A percentile compares a stretch with the other conserved stretches of the same genome.
Conservation (phyloP, 495 filamentous ascomycete genomes). For the Aspergillus indologenus region DNA sequence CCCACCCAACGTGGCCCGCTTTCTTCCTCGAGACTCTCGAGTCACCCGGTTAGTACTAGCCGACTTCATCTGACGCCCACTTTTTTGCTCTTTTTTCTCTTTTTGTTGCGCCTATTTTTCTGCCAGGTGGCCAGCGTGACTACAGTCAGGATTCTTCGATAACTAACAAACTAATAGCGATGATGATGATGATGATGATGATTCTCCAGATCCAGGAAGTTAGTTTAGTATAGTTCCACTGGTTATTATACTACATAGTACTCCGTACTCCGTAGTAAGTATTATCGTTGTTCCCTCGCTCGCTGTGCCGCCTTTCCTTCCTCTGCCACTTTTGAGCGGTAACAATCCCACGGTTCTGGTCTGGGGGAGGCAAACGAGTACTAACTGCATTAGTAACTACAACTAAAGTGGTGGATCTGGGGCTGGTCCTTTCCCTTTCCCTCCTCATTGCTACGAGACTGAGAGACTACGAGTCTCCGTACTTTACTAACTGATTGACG, state of each 20-base stretch:
- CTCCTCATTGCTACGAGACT: no score
- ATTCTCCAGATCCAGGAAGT: no score
- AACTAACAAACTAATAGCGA: no score
- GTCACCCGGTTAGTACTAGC: not conserved
- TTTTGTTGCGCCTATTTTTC: constrained; percentile 8
- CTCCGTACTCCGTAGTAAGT: not conserved
- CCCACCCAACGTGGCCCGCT: constrained; percentile 21
- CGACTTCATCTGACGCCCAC: constrained; percentile 14
- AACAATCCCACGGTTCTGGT: constrained; percentile 20
- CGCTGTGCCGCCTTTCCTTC: not conserved
- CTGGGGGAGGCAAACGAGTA: constrained; percentile 25
- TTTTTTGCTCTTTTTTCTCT: constrained; percentile 5
- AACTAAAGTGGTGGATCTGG: constrained; percentile 23
- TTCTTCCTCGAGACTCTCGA: no score
- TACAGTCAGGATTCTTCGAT: no score
- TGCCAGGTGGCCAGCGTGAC: not conserved
- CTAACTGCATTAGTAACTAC: not conserved
- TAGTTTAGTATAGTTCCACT: no score
- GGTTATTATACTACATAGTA: no score
- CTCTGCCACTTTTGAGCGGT: constrained; percentile 4
- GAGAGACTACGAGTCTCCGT: no score
- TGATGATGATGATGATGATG: no score
- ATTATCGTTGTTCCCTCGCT: not conserved
- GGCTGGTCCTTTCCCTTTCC: constrained; percentile 19
- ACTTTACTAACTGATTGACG: constrained; percentile 17